phyloP scores from a whole-genome alignment of 495 filamentous ascomycete species.

The Xylaria curta region DNA sequence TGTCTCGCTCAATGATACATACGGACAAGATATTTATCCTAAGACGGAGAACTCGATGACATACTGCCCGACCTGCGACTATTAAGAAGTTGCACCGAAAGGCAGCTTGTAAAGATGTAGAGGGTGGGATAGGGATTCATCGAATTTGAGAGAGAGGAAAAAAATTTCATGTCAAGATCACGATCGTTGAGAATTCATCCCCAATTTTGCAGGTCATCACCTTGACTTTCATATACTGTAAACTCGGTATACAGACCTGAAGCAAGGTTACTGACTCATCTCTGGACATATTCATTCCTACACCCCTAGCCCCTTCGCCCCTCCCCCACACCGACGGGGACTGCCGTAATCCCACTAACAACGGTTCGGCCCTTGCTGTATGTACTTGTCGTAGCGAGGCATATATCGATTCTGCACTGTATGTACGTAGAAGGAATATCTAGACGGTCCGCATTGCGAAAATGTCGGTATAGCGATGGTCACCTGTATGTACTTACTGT shows the following conservation, averaged over 20 bases:
- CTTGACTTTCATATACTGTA: background rate
- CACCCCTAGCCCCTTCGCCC: background rate
- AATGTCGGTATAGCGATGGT: background rate
- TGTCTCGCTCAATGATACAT: conserved; percentile 72
- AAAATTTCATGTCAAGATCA: background rate
- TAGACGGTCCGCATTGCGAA: no score
- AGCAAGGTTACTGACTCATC: background rate
- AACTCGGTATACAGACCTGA: background rate
- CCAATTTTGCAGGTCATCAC: background rate
- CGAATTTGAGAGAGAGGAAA: background rate
- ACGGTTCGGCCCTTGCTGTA: background rate
- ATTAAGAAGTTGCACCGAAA: background rate
- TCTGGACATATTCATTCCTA: background rate
- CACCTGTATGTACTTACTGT: background rate
- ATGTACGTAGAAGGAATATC: no score
- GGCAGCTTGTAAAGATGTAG: background rate
- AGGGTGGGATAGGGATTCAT: background rate
- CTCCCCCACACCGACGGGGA: background rate
- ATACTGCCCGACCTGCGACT: conserved; percentile 37
- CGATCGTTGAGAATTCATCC: background rate
- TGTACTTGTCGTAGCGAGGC: no score
- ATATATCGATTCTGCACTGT: no score
- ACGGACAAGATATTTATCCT: conserved; percentile 66
- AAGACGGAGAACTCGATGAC: conserved; percentile 48
- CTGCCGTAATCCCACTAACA: background rate